Evolutionary conservation across 2,329 filamentous ascomycete species (phyloP).

Genomic region (Beauveria pseudobassiana): DNA sequence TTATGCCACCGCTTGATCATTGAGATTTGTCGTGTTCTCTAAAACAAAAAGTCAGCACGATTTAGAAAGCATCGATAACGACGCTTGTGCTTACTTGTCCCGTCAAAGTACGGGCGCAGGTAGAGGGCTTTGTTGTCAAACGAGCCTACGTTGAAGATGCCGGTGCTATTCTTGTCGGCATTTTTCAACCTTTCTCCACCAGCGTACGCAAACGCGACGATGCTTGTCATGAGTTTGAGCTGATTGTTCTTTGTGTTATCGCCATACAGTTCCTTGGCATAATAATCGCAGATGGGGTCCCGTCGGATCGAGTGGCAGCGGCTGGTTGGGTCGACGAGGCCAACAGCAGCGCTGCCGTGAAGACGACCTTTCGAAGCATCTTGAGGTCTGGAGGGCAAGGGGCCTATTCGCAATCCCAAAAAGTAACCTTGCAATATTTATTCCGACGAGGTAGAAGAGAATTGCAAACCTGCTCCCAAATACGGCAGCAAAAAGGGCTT

Average conservation of each 20-base stretch:
- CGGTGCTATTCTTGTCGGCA: slow-evolving; percentile 15
- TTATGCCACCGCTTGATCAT: slow-evolving; percentile 19
- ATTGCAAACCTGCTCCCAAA: neutral
- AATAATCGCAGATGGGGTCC: slow-evolving; percentile 23
- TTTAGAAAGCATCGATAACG: no score
- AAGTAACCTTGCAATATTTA: neutral
- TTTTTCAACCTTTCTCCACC: slow-evolving; percentile 13
- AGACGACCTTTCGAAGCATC: neutral
- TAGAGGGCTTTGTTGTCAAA: slow-evolving; percentile 18
- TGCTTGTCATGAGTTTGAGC: slow-evolving; percentile 21
- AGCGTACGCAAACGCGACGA: slow-evolving; percentile 23
- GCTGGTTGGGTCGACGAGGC: neutral
- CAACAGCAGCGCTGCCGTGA: neutral
- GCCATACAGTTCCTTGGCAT: slow-evolving; percentile 19
- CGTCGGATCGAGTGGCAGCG: neutral
- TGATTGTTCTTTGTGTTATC: slow-evolving; percentile 20
- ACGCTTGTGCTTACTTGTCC: slow-evolving; percentile 16
- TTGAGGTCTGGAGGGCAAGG: neutral
- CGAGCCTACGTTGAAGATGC: slow-evolving; percentile 22
- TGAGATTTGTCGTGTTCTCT: slow-evolving; percentile 22
- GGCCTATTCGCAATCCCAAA: neutral
- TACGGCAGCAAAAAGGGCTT: neutral
- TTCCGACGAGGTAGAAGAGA: neutral
- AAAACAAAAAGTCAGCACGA: neutral
- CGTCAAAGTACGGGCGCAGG: slow-evolving; percentile 24